Evolutionary conservation across 805 yeast species (phyloP).

Genomic region (Wickerhamia fluorescens): DNA sequence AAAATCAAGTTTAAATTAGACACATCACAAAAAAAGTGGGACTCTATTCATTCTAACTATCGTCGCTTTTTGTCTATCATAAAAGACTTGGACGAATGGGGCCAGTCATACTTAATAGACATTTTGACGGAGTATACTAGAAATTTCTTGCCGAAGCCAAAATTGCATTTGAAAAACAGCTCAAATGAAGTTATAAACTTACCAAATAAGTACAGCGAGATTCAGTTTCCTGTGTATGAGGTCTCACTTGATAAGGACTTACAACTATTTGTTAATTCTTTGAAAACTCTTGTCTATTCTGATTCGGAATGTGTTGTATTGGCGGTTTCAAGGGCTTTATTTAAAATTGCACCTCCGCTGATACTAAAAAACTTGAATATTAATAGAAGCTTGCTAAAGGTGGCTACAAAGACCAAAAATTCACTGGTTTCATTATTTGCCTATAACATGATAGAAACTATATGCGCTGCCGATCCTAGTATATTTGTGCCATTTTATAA

Average conservation of each 20-base stretch:
- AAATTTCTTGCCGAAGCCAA: constrained; percentile 51
- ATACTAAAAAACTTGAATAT: constrained; percentile 42
- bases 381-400: constrained; percentile 44
- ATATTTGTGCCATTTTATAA: constrained; percentile 29
- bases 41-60: constrained; percentile 64
- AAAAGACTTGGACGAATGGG: constrained; percentile 61
- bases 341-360: constrained; percentile 52
- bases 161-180: constrained; percentile 24
- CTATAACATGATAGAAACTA: constrained; percentile 40
- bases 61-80: constrained; percentile 47
- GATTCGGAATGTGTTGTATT: constrained; percentile 55
- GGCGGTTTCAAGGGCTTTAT: constrained; percentile 50
- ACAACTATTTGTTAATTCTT: constrained; percentile 41
- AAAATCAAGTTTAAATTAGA: constrained; percentile 37
- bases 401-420: constrained; percentile 21
- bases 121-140: constrained; percentile 62
- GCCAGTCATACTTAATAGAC: constrained; percentile 54
- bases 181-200: constrained; percentile 24
- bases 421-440: constrained; percentile 24
- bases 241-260: constrained; percentile 50
- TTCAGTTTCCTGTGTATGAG: constrained; percentile 21
- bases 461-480: constrained; percentile 25
- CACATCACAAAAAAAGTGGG: constrained; percentile 37
- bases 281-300: constrained; percentile 42
- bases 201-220: constrained; percentile 33